Evolutionary conservation across 352 stramenopile genomes (phyloP).

Genomic region (Phytopythium helicoides): DNA sequence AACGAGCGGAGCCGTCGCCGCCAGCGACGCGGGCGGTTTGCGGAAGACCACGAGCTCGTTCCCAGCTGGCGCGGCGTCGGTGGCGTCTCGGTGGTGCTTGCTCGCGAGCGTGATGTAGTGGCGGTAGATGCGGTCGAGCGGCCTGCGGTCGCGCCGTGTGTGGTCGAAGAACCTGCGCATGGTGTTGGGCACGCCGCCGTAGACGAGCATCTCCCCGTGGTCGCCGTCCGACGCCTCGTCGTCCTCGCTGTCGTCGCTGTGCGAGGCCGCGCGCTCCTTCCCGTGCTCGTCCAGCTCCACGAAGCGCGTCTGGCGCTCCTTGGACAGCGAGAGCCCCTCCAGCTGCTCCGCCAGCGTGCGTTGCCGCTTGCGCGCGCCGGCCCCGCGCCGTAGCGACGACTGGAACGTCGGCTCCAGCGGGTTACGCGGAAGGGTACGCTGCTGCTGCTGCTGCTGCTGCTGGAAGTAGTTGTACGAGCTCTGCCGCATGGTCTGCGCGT

Average conservation of each 20-base stretch:
- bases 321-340: slow-evolving; percentile 23
- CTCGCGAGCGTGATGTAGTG: slow-evolving; percentile 52
- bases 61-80: slow-evolving; percentile 17
- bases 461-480: slow-evolving; percentile 75
- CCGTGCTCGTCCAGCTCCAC: slow-evolving; percentile 22
- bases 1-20: slow-evolving; percentile 4
- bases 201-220: slow-evolving; percentile 24
- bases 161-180: slow-evolving; percentile 47
- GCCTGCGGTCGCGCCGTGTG: slow-evolving; percentile 20
- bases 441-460: slow-evolving; percentile 16
- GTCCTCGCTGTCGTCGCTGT: too few relatives aligned
- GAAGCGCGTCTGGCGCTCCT: slow-evolving; percentile 6
- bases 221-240: slow-evolving; percentile 14
- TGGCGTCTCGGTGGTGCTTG: slow-evolving; percentile 19
- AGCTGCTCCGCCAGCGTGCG: slow-evolving; percentile 64
- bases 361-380: slow-evolving; percentile 43
- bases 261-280: too few relatives aligned
- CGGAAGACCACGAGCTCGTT: slow-evolving; percentile 45
- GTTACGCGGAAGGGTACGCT: slow-evolving; percentile 7
- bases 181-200: slow-evolving; percentile 25
- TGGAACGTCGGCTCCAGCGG: slow-evolving; percentile 18
- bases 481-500: slow-evolving; percentile 68
- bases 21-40: slow-evolving; percentile 10
- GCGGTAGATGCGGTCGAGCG: slow-evolving; percentile 67
- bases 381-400: slow-evolving; percentile 15